Conservation (phyloP, 2,329 filamentous ascomycete genomes). For the Lasiodiplodia sp. region DNA sequence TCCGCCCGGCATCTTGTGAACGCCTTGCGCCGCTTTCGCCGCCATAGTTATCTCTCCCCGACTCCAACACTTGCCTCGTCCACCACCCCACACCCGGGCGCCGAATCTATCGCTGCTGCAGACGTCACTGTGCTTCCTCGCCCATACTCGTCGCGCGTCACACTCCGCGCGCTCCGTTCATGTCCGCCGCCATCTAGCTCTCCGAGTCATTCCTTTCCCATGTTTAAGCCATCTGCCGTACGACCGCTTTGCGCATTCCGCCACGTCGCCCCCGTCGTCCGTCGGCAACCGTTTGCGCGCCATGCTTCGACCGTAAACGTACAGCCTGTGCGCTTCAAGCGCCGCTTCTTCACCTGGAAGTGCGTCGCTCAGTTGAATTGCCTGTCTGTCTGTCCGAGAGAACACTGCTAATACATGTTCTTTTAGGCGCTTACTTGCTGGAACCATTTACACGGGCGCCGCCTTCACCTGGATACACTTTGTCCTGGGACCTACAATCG, state of each 20-base stretch:
- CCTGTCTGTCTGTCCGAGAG: background rate
- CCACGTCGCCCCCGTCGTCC: constrained; percentile 32
- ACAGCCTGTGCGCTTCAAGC: constrained; percentile 51
- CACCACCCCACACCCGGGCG: background rate
- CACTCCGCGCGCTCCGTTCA: constrained; percentile 6
- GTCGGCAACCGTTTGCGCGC: constrained; percentile 31
- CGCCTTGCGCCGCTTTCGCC: constrained; percentile 23
- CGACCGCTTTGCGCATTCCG: constrained; percentile 44
- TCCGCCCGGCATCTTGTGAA: constrained; percentile 15
- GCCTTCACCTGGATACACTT: constrained; percentile 35
- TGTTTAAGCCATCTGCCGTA: constrained; percentile 48
- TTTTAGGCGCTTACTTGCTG: constrained; percentile 29
- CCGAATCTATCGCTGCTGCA: background rate
- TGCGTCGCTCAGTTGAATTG: constrained; percentile 33
- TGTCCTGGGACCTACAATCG: constrained; percentile 29
- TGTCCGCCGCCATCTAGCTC: constrained; percentile 27
- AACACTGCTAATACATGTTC: background rate
- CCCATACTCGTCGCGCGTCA: constrained; percentile 4
- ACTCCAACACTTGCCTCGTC: background rate
- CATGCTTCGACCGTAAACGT: constrained; percentile 40
- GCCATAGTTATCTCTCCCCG: constrained; percentile 15
- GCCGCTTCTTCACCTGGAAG: constrained; percentile 46
- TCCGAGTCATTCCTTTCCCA: constrained; percentile 38
- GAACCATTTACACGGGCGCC: constrained; percentile 33
- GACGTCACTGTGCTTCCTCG: constrained; percentile 1